These are phyloP conservation scores for Amanita fuliginea DNA, from an alignment of 768 basidiomycete species.

Conservation along the genomic window DNA sequence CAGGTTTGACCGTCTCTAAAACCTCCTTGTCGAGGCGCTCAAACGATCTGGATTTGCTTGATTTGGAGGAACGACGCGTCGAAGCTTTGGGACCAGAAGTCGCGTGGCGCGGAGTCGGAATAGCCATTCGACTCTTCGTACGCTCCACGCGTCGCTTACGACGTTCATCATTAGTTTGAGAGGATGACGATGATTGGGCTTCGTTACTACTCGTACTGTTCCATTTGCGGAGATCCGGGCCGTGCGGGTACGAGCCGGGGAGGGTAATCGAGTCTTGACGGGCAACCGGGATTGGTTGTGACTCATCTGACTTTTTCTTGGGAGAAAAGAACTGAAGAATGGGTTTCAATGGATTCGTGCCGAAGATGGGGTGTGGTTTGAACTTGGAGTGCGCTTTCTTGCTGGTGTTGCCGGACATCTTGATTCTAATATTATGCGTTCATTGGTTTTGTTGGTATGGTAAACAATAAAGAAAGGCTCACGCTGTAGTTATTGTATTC, in stretches of 20 bases:
- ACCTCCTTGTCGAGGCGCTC: not conserved
- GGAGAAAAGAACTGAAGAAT: slow-evolving; percentile 3
- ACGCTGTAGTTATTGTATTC: not conserved
- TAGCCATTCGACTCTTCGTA: slow-evolving; percentile 1
- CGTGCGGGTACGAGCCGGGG: not conserved
- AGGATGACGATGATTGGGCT: not conserved
- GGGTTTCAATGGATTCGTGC: not conserved
- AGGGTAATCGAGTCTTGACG: not conserved
- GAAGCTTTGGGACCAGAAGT: not conserved
- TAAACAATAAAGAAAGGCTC: slow-evolving; percentile 2
- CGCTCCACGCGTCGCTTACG: slow-evolving; percentile 3
- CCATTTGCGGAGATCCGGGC: not conserved
- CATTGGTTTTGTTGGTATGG: slow-evolving; percentile 1
- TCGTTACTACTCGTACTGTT: not conserved
- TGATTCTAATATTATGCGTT: not conserved
- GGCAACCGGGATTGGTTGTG: not conserved
- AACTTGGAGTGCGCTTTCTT: slow-evolving; percentile 3
- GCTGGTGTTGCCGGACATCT: not conserved
- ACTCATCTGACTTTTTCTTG: not conserved
- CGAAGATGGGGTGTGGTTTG: slow-evolving; percentile 6
- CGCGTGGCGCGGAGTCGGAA: not conserved
- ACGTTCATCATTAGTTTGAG: not conserved
- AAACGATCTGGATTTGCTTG: not conserved
- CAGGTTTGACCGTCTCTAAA: not conserved
- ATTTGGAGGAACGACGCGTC: not conserved